phyloP scores from a whole-genome alignment of 495 filamentous ascomycete species.

The Penicillium lividum region DNA sequence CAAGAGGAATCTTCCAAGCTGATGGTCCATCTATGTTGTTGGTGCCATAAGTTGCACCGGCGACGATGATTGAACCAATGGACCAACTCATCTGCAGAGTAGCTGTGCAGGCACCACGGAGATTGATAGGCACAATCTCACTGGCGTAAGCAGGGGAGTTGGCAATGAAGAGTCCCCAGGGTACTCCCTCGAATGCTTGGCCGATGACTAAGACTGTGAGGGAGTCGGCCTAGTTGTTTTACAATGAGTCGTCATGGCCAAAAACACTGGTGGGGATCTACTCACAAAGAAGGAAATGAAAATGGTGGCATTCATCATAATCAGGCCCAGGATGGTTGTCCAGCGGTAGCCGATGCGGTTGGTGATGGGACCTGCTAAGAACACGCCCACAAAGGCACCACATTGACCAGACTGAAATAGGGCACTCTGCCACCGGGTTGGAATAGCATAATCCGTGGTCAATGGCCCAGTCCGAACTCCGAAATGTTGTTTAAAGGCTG shows the following conservation, averaged over 20 bases:
- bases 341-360: conserved; percentile 63
- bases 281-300: conserved; percentile 75
- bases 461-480: conserved; percentile 24
- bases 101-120: conserved; percentile 71
- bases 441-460: conserved; percentile 24
- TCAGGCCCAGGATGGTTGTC: conserved; percentile 60
- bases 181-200: conserved; percentile 71
- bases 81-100: conserved; percentile 84
- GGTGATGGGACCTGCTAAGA: conserved; percentile 63
- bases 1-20: conserved; percentile 67
- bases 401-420: conserved; percentile 57
- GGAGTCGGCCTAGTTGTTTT: conserved; percentile 43
- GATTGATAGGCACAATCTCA: conserved; percentile 72
- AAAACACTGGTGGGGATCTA: conserved; percentile 62
- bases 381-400: conserved; percentile 65
- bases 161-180: conserved; percentile 80
- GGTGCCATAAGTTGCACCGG: conserved; percentile 63
- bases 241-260: conserved; percentile 67
- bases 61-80: conserved; percentile 67
- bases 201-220: conserved; percentile 62
- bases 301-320: conserved; percentile 53
- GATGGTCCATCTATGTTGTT: conserved; percentile 58
- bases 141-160: conserved; percentile 76
- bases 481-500: conserved; percentile 16
- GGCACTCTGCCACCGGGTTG: conserved; percentile 61